Percentiles rank a stretch among this genome's conserved stretches.
Evolutionary conservation across 2,329 filamentous ascomycete species (phyloP).

Genomic region (Macrophomina pseudophaseolina): DNA sequence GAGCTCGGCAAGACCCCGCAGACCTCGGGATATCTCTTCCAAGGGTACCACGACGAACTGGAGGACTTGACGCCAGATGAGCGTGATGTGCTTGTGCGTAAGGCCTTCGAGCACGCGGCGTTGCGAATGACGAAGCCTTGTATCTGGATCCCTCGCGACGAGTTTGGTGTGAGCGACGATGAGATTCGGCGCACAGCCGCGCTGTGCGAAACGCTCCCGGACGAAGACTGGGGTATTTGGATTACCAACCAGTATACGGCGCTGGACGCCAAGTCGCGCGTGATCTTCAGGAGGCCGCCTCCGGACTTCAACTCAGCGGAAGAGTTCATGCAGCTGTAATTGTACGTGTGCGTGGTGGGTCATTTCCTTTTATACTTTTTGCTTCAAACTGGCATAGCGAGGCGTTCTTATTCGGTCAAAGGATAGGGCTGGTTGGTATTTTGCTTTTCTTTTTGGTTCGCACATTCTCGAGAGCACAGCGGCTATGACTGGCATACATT

Average conservation of each 20-base stretch:
- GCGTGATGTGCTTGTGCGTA: constrained; percentile 80
- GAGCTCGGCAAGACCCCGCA: constrained; percentile 12
- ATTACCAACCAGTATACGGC: constrained; percentile 93
- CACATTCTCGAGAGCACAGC: too few species aligned
- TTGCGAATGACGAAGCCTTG: constrained; percentile 82
- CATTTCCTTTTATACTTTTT: too few species aligned
- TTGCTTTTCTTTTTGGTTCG: too few species aligned
- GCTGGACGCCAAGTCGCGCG: constrained; percentile 79
- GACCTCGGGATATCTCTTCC: constrained; percentile 58
- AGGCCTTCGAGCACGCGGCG: constrained; percentile 90
- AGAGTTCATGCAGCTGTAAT: constrained; percentile 27
- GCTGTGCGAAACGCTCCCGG: constrained; percentile 58
- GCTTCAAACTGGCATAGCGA: too few species aligned
- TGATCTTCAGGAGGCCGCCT: constrained; percentile 83
- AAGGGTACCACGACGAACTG: constrained; percentile 87
- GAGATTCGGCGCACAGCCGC: constrained; percentile 66
- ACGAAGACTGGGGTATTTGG: constrained; percentile 78
- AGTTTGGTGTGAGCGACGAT: constrained; percentile 87
- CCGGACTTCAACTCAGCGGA: constrained; percentile 61
- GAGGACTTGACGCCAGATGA: constrained; percentile 92
- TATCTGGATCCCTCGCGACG: constrained; percentile 92
- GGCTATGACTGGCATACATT: too few species aligned
- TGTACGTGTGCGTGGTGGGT: too few species aligned
- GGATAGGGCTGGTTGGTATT: too few species aligned
- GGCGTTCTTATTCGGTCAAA: too few species aligned